phyloP scores from a whole-genome alignment of 2,329 filamentous ascomycete genomes.

The Trichoderma sp. region DNA sequence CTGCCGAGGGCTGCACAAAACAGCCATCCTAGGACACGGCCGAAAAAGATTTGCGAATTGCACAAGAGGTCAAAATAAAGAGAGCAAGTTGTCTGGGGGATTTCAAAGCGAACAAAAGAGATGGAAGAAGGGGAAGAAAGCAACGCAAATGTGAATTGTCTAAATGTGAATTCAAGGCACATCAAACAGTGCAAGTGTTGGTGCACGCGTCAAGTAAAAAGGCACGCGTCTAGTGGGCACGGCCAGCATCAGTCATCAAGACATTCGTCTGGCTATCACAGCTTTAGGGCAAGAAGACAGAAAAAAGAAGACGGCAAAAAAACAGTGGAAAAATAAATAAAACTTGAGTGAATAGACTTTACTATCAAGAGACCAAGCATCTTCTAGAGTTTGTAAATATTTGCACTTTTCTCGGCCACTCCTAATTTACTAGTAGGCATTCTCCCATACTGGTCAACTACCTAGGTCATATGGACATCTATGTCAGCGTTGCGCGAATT shows the following conservation, averaged over 20 bases:
- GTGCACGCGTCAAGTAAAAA: neutral
- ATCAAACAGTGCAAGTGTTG: neutral
- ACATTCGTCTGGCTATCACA: neutral
- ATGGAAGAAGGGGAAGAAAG: neutral
- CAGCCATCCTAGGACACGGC: neutral
- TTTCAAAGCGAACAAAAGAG: neutral
- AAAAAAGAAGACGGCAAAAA: neutral
- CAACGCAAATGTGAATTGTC: neutral
- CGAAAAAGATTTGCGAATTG: neutral
- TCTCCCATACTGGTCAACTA: neutral
- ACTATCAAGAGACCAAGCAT: neutral
- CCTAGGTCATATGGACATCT: neutral
- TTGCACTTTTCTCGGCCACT: neutral
- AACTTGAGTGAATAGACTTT: too few species aligned
- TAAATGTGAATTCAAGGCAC: neutral
- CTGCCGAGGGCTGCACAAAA: neutral
- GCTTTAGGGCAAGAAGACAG: too few species aligned
- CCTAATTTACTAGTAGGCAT: neutral
- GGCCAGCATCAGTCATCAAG: neutral
- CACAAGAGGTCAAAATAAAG: neutral
- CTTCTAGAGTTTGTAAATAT: neutral
- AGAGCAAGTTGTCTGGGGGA: neutral
- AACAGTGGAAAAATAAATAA: neutral
- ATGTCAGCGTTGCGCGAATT: conserved; percentile 3
- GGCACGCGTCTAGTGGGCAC: neutral